phyloP scores from a whole-genome alignment of 495 filamentous ascomycete species.

The Lasiosphaeria hispida region DNA sequence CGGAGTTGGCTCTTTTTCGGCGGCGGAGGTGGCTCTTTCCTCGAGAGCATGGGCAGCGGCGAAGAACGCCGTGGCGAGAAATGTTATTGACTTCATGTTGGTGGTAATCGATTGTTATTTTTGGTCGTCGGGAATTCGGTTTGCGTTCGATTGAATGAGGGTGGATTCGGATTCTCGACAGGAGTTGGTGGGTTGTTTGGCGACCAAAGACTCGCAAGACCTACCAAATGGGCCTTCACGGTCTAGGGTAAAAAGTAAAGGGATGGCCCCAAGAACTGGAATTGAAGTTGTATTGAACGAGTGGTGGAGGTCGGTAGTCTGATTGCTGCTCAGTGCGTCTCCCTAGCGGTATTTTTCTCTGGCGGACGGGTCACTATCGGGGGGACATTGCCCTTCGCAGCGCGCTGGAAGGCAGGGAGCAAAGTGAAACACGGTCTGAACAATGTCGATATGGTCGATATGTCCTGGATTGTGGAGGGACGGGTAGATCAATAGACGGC shows the following conservation, averaged over 20 bases:
- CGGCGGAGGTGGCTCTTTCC: background rate
- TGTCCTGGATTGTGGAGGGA: slow-evolving; percentile 2
- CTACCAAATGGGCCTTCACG: slow-evolving; percentile 19
- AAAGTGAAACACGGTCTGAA: slow-evolving; percentile 5
- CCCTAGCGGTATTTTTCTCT: slow-evolving; percentile 13
- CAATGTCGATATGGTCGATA: slow-evolving; percentile 6
- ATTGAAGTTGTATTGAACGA: slow-evolving; percentile 24
- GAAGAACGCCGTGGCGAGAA: slow-evolving; percentile 20
- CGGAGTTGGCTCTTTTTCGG: background rate
- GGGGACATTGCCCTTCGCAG: slow-evolving; percentile 28
- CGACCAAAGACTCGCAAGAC: slow-evolving; percentile 18
- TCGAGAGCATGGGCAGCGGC: slow-evolving; percentile 9
- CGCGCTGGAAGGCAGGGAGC: slow-evolving; percentile 18
- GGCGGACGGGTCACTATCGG: slow-evolving; percentile 26
- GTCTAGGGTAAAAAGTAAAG: slow-evolving; percentile 10
- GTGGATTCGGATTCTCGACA: background rate
- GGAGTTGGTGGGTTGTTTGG: slow-evolving; percentile 8
- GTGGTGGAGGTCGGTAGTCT: slow-evolving; percentile 15
- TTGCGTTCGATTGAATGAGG: background rate
- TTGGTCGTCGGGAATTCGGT: slow-evolving; percentile 3
- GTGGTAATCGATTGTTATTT: background rate
- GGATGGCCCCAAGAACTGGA: slow-evolving; percentile 14
- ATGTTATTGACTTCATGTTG: slow-evolving; percentile 29
- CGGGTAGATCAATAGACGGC: slow-evolving; percentile 21
- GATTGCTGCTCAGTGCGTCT: slow-evolving; percentile 12